Base-by-base conservation (phyloP, 2,329 filamentous ascomycete species). In the Colletotrichum australisinense region DNA sequence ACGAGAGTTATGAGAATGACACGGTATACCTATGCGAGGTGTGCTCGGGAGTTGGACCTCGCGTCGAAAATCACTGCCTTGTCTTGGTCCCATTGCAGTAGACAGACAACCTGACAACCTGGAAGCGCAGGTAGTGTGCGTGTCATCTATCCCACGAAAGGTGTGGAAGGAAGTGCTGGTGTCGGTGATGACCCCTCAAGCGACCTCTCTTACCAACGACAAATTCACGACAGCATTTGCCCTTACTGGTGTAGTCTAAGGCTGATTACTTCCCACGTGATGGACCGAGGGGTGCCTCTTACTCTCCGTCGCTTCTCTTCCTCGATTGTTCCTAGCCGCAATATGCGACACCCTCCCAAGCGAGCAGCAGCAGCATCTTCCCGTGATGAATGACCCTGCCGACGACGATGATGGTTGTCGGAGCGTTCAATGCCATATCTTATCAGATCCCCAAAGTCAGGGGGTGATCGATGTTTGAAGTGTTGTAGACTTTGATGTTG, bases 71-170 rank as follows among this genome's bases (percentile, higher is more conserved):
- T 52, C 55, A 60, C 55, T 53, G 59, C 42, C n/a, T 19, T 55
- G 42, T 22, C 42, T 49, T 11, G 42, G 42, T 19, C 8, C 8
- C 42, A n/a, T 49, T 22, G 19, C 42, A 22, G 42, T 22, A 67
- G 32, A 32, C 30, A 32, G 32, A 32, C 30, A 32, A 9, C 30
- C 30, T 32, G 30, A 35, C 64, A 46, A 32, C 64, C 64, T 19
- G 53, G 26, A 49, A 49, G 8, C 19, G 19, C 42, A 49, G 42
- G 19, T 49, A 30, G n/a, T 70, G 68, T 67, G 63, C 68, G 63
- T 62, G 68, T 71, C 56, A 67, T 67, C 63, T 30, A 71, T 53
- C 24, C 11, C 30, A 16, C 19, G n/a, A 22, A 32, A 60, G 22
- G 57, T 30, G 57, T 32, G 35, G n/a, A 38, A 28, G 30, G 19